phyloP scores from a whole-genome alignment of 257 asterid species.

The Solanum paucissectum region DNA sequence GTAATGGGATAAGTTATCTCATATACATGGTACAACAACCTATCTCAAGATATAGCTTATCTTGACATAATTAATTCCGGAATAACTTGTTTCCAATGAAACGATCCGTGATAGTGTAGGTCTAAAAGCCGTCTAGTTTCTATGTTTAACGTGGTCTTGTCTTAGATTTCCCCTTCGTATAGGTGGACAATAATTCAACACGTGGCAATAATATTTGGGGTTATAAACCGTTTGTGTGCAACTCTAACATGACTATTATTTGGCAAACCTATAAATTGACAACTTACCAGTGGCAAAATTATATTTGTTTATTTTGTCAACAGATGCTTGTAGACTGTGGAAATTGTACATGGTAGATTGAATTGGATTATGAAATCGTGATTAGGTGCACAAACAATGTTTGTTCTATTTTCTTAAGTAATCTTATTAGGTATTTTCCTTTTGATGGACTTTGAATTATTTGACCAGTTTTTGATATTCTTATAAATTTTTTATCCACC shows the following conservation, averaged over 20 bases:
- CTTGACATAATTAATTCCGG: fast-evolving
- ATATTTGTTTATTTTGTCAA: not conserved
- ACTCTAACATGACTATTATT: not conserved
- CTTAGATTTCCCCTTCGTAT: not conserved
- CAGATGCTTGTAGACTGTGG: not conserved
- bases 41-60: too few species aligned
- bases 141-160: not conserved
- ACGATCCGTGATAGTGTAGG: not conserved
- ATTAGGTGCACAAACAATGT: not conserved
- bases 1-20: too few species aligned
- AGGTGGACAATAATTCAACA: not conserved
- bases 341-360: not conserved
- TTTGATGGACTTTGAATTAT: not conserved
- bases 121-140: not conserved
- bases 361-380: not conserved
- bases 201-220: not conserved
- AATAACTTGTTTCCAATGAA: too few species aligned
- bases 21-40: too few species aligned
- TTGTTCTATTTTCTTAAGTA: not conserved
- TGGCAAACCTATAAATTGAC: not conserved
- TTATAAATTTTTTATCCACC: not conserved
- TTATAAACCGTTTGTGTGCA: not conserved
- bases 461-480: not conserved
- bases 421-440: not conserved
- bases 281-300: not conserved